Evolutionary conservation across 192 early-diverging fungal species (phyloP), one percentile per base, ranked within the genome.

Genomic region (Pecoramyces ruminantium): DNA sequence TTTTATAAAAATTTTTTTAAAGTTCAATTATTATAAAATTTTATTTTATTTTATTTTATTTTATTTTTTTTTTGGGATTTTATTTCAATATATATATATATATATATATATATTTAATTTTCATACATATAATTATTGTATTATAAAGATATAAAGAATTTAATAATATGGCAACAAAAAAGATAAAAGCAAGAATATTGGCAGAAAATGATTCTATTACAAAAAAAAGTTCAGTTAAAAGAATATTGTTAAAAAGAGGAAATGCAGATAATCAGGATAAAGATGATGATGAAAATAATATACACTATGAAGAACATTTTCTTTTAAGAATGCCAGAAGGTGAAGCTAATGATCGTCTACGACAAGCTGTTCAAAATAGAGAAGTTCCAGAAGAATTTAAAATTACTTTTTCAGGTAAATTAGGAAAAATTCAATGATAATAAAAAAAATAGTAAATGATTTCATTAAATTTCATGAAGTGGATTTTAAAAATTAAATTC

Each of bases 291-390:
- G 91, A 92, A 14, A 86, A 86, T 34, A 90, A 93, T 39, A 89
- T 91, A 14, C 90, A 93, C 0, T 85, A 92, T 77, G 95, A 96
- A 83, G 94, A 96, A 82, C 95, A 96, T 28, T 85, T 95, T 78
- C 92, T 96, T 42, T 82, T 96, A 29, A 86, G 95, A 30, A 81
- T 96, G 67, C 87, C 90, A 29, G 83, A 89, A 29, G 87, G 86
- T 14, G 84, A 82, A n/a, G 82, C 88, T 78, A 83, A 84, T 77
- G 87, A 89, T 29, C 79, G 84, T 80, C 0, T 92, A 80, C 84
- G 87, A 29, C 88, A 90, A 29, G 85, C 83, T 30, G 89, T 92
- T 28, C 82, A 84, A 39, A 78, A 82, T 79, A 51, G 88, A 82
- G 81, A 88, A 83, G 79, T 85, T 80, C 85, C 86, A 18, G 89